Percentiles rank a stretch among this genome's conserved stretches.
Conservation (phyloP, 441 rosid genomes). For the Erysimum cheiri region DNA sequence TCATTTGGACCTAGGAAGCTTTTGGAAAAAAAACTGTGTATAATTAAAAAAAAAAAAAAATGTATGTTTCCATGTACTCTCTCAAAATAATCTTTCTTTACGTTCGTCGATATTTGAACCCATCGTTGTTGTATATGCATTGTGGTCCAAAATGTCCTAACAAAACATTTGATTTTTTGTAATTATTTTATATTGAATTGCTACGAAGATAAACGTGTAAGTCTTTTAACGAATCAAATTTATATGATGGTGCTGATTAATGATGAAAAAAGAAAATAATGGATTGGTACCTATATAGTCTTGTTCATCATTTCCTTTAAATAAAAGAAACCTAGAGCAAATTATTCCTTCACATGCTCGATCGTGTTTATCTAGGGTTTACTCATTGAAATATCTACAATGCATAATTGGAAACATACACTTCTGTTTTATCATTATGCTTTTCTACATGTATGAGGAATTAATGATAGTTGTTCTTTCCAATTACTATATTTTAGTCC, state of each 20-base stretch:
- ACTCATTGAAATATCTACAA: constrained; percentile 20
- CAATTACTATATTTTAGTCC: constrained; percentile 4
- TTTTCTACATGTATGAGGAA: constrained; percentile 10
- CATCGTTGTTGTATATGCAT: background rate
- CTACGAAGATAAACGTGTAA: constrained; percentile 23
- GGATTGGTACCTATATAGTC: constrained; percentile 7
- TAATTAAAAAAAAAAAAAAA: too few species aligned
- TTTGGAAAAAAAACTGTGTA: too few species aligned
- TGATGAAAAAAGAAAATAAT: constrained; percentile 4
- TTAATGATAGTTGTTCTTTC: constrained; percentile 13
- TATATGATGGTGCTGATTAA: constrained; percentile 15
- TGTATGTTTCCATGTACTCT: too few species aligned
- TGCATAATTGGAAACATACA: constrained; percentile 27
- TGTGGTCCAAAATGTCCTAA: background rate
- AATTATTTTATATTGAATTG: background rate
- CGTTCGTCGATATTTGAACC: background rate
- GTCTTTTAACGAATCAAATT: constrained; percentile 21
- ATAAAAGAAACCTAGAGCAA: constrained; percentile 34
- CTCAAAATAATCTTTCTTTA: background rate
- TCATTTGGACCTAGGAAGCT: too few species aligned
- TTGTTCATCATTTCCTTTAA: constrained; percentile 35
- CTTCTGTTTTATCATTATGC: constrained; percentile 30
- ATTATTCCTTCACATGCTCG: constrained; percentile 41
- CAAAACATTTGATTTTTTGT: constrained; percentile 5
- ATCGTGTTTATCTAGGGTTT: constrained; percentile 38